Evolutionary conservation across 1,284 basidiomycete genomes (phyloP).

Genomic region (Schizopora paradoxa): DNA sequence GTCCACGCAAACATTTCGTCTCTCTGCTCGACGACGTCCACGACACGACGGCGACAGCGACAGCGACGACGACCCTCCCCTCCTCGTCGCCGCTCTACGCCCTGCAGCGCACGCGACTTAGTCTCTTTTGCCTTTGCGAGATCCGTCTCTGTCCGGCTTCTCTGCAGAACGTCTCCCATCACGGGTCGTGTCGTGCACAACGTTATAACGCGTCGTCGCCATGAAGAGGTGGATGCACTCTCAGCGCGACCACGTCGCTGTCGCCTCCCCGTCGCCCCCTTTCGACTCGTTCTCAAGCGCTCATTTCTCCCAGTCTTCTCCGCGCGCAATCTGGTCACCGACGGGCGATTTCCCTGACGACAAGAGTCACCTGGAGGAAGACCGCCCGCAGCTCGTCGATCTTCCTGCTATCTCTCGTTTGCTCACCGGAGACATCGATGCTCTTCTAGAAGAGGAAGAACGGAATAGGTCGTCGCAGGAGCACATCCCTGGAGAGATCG

Average conservation of each 20-base stretch:
- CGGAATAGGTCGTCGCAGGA: constrained; percentile 22
- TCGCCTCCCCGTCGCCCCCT: not conserved
- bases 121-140: constrained; percentile 1
- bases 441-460: constrained; percentile 56
- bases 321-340: not conserved
- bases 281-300: not conserved
- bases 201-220: not conserved
- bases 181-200: not conserved
- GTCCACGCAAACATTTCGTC: no score
- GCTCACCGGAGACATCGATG: constrained; percentile 55
- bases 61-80: no score
- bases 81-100: not conserved
- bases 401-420: not conserved
- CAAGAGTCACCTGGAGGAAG: not conserved
- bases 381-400: no score
- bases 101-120: not conserved
- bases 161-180: not conserved
- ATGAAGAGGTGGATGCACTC: constrained; percentile 10
- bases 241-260: constrained; percentile 6
- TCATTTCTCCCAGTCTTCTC: not conserved
- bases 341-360: not conserved
- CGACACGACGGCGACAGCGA: no score
- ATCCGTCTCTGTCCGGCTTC: constrained; percentile 4
- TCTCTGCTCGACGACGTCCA: no score
- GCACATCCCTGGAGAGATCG: not conserved